These are phyloP conservation scores for Podosphaera xanthii DNA, from an alignment of 2,329 filamentous ascomycete genomes.

Conservation along the genomic window DNA sequence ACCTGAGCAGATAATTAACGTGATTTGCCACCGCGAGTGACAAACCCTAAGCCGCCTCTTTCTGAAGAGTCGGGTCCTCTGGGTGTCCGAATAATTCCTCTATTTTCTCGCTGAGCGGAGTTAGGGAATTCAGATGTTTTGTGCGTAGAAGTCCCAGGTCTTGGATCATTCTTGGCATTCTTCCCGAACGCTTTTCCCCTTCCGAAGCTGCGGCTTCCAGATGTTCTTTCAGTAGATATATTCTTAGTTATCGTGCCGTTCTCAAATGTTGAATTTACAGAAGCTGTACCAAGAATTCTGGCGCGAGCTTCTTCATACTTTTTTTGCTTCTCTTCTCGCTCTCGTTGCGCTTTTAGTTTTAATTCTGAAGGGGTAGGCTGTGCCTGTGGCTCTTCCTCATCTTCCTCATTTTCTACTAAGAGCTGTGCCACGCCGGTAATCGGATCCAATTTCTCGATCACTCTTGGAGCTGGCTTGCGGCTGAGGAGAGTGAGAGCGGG, in stretches of 20 bases:
- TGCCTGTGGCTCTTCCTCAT: slow-evolving; percentile 36
- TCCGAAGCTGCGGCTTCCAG: slow-evolving; percentile 26
- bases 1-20: slow-evolving; percentile 21
- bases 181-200: slow-evolving; percentile 20
- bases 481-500: slow-evolving; percentile 66
- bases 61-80: slow-evolving; percentile 58
- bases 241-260: slow-evolving; percentile 23
- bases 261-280: slow-evolving; percentile 38
- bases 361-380: slow-evolving; percentile 55
- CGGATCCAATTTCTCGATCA: slow-evolving; percentile 34
- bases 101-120: slow-evolving; percentile 28
- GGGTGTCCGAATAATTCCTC: slow-evolving; percentile 50
- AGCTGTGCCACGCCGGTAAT: slow-evolving; percentile 24
- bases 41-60: slow-evolving; percentile 58
- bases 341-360: slow-evolving; percentile 51
- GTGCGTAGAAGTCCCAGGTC: neutral
- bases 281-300: slow-evolving; percentile 51
- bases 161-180: neutral
- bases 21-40: slow-evolving; percentile 33
- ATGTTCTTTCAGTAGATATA: slow-evolving; percentile 31
- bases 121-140: neutral
- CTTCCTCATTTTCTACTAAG: slow-evolving; percentile 34
- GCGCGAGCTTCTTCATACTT: slow-evolving; percentile 77
- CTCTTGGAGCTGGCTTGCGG: slow-evolving; percentile 46
- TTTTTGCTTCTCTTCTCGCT: slow-evolving; percentile 72